phyloP scores from a whole-genome alignment of 371 early-diverging fungal genomes.

The Smittium mucronatum region DNA sequence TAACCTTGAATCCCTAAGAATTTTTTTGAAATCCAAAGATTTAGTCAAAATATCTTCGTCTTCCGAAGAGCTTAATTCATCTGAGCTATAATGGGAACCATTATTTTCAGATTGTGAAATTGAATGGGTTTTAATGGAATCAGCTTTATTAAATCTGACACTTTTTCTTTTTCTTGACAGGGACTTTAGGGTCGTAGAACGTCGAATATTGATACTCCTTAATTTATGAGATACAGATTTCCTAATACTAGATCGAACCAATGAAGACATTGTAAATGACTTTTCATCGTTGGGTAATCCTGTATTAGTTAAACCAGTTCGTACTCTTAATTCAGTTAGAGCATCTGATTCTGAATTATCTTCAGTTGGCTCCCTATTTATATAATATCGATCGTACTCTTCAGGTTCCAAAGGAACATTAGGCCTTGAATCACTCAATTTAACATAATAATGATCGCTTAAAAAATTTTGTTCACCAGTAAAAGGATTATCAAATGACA shows the following conservation, averaged over 20 bases:
- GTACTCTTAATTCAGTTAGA: background rate
- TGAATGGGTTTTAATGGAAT: background rate
- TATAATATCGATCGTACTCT: background rate
- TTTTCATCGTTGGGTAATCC: background rate
- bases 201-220: background rate
- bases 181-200: background rate
- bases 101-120: background rate
- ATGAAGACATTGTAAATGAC: background rate
- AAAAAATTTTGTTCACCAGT: background rate
- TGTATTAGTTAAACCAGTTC: background rate
- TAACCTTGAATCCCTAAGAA: slow-evolving; percentile 32
- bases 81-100: background rate
- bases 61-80: slow-evolving; percentile 7
- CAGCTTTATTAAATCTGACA: background rate
- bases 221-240: background rate
- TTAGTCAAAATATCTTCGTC: background rate
- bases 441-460: background rate
- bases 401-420: background rate
- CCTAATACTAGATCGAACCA: background rate
- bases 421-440: background rate
- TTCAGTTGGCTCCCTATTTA: background rate
- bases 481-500: slow-evolving; percentile 16
- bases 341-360: background rate
- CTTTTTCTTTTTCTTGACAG: background rate
- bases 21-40: slow-evolving; percentile 9